Evolutionary conservation across 2,329 filamentous ascomycete genomes (phyloP), one percentile per base, ranked within the genome.

Genomic region (Shiraia bambusicola): DNA sequence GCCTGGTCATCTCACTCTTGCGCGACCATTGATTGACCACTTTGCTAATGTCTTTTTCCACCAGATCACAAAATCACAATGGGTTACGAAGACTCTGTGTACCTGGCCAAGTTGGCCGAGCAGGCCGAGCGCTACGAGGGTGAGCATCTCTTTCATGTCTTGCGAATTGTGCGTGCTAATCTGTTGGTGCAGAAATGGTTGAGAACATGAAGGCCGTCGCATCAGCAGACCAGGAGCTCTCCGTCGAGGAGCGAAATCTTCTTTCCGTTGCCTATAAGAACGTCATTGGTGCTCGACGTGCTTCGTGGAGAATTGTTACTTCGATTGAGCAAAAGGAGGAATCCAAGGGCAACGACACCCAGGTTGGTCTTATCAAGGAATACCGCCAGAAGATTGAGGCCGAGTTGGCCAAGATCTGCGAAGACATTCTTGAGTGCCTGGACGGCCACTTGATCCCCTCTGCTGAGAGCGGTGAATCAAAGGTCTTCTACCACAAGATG

Each of bases 401-500:
- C 66, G 92, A 97, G 79, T 86, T 97, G 47, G 90, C 87, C 73
- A 93, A 94, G 81, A 93, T 97, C 79, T 96, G 92, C 78, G 87
- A 95, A 71, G 92, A 97, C 70, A 93, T 97, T 70, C 86, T 97
- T 54, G 87, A 94, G 64, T 91, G 95, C 63, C 83, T 97, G 45
- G 90, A 96, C 77, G 76, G 92, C 76, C 87, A 92, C 78, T 80
- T 97, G 67, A 96, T 97, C 66, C 88, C 89, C 63, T 93, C 88
- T 64, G 92, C 92, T 62, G 86, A 93, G 80, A 89, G 84, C 67
- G 92, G 91, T 75, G 92, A 97, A 81, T 95, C 90, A 66, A 96
- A 96, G 84, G 92, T 97, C 65, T 97, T 97, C 79, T 96, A 96
- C 80, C 91, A 97, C 87, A 97, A 97, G 86, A 97, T 97, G 90